Base-by-base conservation (phyloP, 345 rosid species). In the Eucalyptus virginea region DNA sequence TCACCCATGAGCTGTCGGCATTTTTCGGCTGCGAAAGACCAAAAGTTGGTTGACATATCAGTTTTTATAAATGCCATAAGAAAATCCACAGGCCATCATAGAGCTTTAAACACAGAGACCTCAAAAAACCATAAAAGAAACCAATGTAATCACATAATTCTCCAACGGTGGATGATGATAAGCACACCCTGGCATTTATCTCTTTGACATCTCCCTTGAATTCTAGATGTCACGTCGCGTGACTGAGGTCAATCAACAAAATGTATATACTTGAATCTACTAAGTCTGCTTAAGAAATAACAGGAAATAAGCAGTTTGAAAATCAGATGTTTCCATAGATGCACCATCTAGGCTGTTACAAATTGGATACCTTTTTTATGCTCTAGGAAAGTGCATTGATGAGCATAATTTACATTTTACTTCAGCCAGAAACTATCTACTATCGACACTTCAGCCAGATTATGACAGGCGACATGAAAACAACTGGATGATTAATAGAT, bases 1-100 rank as follows among this genome's bases (percentile, higher is more conserved):
- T 95, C 96, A 89, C 99, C 99, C 62, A 98, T 94, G 89, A 97
- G 92, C 34, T 94, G 93, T 90, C 99, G 90, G 87, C 97, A 97
- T 95, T 96, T 98, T 87, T 98, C 99, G 87, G 99, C 99, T 98
- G 89, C 69, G 86, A 48, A 87, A 77, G 50, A 86, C 17, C 60
- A 58, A 52, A 6, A 34, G n/a, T 30, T 37, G 34, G 60, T 30
- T 13, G 4, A 86, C n/a, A 67, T 2, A 11, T 45, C 81, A 88
- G 47, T 8, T 40, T 42, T 17, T 5, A 19, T 77, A 19, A 44
- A 77, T 77, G 83, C 47, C 83, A 37, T 19, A 86, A 23, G 21
- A 77, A 72, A 77, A 77, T 77, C 83, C 83, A 77, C 83, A 40
- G 47, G 83, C 23, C 47, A 37, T 37, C 47, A 40, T 77, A 77